Evolutionary conservation across 768 basidiomycete genomes (phyloP), one percentile per base, ranked within the genome.

Genomic region (Amanita jacksonii): DNA sequence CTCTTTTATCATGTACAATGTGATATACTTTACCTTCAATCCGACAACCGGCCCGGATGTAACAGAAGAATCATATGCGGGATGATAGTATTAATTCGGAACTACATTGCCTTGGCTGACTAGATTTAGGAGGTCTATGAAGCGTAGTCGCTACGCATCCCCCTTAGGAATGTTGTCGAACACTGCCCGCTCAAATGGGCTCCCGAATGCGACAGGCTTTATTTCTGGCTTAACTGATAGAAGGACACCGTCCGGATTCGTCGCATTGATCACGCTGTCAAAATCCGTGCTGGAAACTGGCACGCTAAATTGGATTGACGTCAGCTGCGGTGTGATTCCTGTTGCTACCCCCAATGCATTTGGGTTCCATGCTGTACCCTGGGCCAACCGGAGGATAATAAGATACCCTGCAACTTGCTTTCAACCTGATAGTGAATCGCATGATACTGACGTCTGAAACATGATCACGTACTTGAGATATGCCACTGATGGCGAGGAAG

Each of bases 401-500:
- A 73, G 59, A 48, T 70, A 67, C 0, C 66, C 64, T 8, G 72
- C 69, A 23, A 72, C 64, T 56, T 69, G 62, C 71, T 73, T 48
- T 47, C 7, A 18, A 31, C 8, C 12, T 20, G 32, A 51, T 62
- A 16, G 61, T 57, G 42, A 41, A 55, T 44, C 25, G 4, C 6
- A 9, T 16, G 43, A 19, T 0, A 9, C 1, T 19, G 2, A 15
- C 3, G 35, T 9, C 8, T 39, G 25, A 13, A 34, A 13, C 9
- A 7, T 3, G 8, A 18, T n/a, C 16, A 43, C 59, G 8, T 39
- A 67, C 67, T 57, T 68, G 68, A 22, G 55, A 58, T 23, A 57
- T 52, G 7, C 64, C 62, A 9, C 62, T 59, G 6, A 63, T 44
- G 16, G 49, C 55, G 18, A 69, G 57, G 51, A 69, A 66, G 5